phyloP scores from a whole-genome alignment of 148 eudicot genomes.

The Fagopyrum tataricum region DNA sequence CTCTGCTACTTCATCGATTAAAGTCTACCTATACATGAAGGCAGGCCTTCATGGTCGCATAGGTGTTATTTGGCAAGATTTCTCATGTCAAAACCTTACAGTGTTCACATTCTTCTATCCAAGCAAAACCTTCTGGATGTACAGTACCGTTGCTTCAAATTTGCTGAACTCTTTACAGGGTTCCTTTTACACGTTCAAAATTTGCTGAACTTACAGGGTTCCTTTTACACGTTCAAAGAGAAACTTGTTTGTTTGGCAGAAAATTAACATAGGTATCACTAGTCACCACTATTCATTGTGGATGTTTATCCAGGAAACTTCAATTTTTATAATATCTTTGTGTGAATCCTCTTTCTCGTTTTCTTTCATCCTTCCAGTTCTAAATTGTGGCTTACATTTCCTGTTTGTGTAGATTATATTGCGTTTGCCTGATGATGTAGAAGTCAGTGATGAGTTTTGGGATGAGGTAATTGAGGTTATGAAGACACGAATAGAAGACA shows the following conservation, averaged over 20 bases:
- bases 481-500: slow-evolving; percentile 64
- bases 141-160: neutral
- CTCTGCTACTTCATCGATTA: neutral
- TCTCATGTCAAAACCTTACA: neutral
- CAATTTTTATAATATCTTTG: neutral
- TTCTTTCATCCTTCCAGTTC: neutral
- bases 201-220: neutral
- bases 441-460: slow-evolving; percentile 83
- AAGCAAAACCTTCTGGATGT: neutral
- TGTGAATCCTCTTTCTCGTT: neutral
- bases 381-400: slow-evolving; percentile 3
- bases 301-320: neutral
- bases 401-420: slow-evolving; percentile 62
- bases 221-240: neutral
- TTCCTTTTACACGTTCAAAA: neutral
- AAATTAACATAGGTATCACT: neutral
- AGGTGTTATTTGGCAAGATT: neutral
- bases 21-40: neutral
- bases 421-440: slow-evolving; percentile 91
- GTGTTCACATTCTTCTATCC: neutral
- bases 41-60: neutral
- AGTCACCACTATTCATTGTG: neutral
- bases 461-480: slow-evolving; percentile 87
- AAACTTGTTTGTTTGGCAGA: neutral
- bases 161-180: neutral